A percentile compares a stretch with the other conserved stretches of the same genome.
Conservation (phyloP, 129 eudicot species). For the Saussurea involucrata region DNA sequence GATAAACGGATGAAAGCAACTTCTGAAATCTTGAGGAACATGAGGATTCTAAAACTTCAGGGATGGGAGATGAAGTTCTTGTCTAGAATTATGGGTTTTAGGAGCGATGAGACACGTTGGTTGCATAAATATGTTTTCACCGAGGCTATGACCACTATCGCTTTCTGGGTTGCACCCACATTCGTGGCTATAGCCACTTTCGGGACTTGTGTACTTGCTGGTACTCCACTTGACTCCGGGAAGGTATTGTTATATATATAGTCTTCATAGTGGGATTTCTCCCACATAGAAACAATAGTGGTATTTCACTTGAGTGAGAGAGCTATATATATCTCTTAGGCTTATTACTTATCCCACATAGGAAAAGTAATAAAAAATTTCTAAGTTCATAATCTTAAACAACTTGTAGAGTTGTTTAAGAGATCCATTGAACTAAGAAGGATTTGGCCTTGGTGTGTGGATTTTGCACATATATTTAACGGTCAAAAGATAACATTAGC, state of each 20-base stretch:
- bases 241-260: slow-evolving; percentile 73
- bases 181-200: slow-evolving; percentile 72
- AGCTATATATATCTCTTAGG: no score
- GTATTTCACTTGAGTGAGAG: no score
- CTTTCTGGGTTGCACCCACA: slow-evolving; percentile 87
- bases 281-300: no score
- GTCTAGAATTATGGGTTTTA: slow-evolving; percentile 49
- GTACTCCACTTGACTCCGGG: slow-evolving; percentile 82
- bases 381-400: no score
- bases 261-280: no score
- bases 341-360: no score
- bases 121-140: slow-evolving; percentile 52
- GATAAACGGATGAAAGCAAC: slow-evolving; percentile 88
- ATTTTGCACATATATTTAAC: no score
- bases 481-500: no score
- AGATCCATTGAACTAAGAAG: no score
- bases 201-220: slow-evolving; percentile 57
- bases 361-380: no score
- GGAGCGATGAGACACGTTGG: slow-evolving; percentile 66
- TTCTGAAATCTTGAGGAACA: slow-evolving; percentile 77
- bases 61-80: slow-evolving; percentile 97
- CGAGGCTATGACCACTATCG: slow-evolving; percentile 34
- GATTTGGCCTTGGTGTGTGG: no score
- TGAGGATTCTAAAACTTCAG: slow-evolving; percentile 89
- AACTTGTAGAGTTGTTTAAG: no score